A percentile compares a stretch with the other conserved stretches of the same genome.
These are phyloP conservation scores for Hypholoma fasciculare DNA, from an alignment of 768 basidiomycete genomes.

Conservation along the genomic window DNA sequence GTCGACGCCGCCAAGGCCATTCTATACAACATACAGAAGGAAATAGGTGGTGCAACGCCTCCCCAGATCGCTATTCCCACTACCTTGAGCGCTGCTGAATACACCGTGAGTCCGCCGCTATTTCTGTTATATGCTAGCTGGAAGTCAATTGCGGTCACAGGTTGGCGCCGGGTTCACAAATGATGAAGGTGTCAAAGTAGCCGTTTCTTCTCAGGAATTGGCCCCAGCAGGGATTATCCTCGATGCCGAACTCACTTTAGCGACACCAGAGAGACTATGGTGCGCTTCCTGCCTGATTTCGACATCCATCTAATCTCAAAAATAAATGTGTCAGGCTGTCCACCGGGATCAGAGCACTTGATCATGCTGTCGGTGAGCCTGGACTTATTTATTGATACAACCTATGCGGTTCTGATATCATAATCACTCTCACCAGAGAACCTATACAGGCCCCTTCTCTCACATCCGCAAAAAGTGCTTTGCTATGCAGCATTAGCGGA, in stretches of 20 bases:
- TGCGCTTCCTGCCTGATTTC: conserved; percentile 25
- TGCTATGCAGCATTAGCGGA: conserved; percentile 69
- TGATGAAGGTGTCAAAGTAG: conserved; percentile 66
- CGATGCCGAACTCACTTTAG: conserved; percentile 72
- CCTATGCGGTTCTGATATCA: not conserved
- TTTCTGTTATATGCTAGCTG: not conserved
- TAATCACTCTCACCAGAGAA: conserved; percentile 40
- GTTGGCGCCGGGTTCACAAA: conserved; percentile 70
- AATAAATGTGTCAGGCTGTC: conserved; percentile 53
- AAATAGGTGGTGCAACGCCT: conserved; percentile 49
- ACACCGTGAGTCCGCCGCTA: conserved; percentile 44
- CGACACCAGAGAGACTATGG: conserved; percentile 78
- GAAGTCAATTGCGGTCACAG: conserved; percentile 29
- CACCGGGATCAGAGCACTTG: conserved; percentile 75
- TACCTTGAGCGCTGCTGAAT: conserved; percentile 79
- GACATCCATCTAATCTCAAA: too few species aligned
- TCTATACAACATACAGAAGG: conserved; percentile 59
- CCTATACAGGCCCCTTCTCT: conserved; percentile 57
- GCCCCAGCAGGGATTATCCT: conserved; percentile 75
- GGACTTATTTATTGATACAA: not conserved
- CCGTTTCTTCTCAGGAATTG: conserved; percentile 54
- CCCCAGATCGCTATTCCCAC: conserved; percentile 82
- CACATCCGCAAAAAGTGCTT: conserved; percentile 61
- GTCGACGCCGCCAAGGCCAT: conserved; percentile 79
- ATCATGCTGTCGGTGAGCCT: conserved; percentile 71